These are phyloP conservation scores for Leucoagaricus sp. DNA, from an alignment of 1,284 basidiomycete species.

Conservation along the genomic window DNA sequence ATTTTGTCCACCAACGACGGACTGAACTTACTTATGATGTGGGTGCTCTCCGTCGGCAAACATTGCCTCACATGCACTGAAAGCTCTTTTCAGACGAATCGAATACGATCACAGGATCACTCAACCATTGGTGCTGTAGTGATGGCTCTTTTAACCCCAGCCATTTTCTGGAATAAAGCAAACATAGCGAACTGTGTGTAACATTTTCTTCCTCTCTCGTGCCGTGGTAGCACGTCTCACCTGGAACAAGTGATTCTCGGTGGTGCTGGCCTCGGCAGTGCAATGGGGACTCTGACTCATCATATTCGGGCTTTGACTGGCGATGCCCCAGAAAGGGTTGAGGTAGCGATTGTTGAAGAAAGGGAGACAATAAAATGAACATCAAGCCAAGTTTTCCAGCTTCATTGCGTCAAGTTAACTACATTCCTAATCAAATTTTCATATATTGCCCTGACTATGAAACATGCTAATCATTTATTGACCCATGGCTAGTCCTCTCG, in stretches of 20 bases:
- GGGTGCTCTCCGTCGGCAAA: slow-evolving; percentile 19
- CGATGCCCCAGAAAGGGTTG: slow-evolving; percentile 44
- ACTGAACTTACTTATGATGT: slow-evolving; percentile 58
- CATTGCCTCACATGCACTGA: slow-evolving; percentile 8
- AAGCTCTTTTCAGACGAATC: slow-evolving; percentile 42
- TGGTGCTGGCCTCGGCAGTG: slow-evolving; percentile 67
- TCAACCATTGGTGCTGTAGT: slow-evolving; percentile 68
- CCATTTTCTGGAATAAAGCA: slow-evolving; percentile 69
- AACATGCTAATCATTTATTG: too few species aligned
- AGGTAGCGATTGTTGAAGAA: slow-evolving; percentile 22
- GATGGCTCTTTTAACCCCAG: slow-evolving; percentile 60
- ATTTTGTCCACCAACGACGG: slow-evolving; percentile 33
- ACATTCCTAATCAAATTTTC: neutral
- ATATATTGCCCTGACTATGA: neutral
- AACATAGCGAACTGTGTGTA: slow-evolving; percentile 51
- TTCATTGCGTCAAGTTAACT: neutral
- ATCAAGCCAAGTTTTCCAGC: neutral
- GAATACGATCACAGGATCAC: slow-evolving; percentile 65
- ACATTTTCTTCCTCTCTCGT: slow-evolving; percentile 26
- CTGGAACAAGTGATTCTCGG: slow-evolving; percentile 59
- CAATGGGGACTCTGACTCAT: slow-evolving; percentile 57
- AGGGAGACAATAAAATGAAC: neutral
- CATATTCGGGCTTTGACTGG: slow-evolving; percentile 51
- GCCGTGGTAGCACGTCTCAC: slow-evolving; percentile 9
- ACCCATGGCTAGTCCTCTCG: slow-evolving; percentile 22